Base-by-base conservation (phyloP, 495 filamentous ascomycete species). In the Tuber indicum region DNA sequence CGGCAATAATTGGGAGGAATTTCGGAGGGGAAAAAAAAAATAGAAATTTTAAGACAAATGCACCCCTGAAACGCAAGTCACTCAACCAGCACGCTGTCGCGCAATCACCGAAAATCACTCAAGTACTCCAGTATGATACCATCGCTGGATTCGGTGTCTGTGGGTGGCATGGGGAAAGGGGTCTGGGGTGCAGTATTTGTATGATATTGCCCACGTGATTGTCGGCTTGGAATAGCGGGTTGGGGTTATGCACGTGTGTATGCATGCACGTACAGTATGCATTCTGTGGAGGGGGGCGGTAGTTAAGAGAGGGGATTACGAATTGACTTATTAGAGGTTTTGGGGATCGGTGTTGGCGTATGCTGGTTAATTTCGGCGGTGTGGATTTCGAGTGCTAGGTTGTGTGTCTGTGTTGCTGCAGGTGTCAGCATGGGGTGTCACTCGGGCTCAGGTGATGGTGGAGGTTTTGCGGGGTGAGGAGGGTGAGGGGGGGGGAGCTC, bases 41-140 rank as follows among this genome's bases (percentile, higher is more conserved):
- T 14, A 3, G 1, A 6, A 62, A 62, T 14, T 3, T 32, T 10
- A 32, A 32, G 58, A 32, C n/a, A 62, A 62, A 16, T 12, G 58
- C n/a, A 62, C n/a, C 26, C 58, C 58, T 62, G 58, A 62, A 62
- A 32, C 58, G 12, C 58, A 62, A 9, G 52, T 58, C 52, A 16
- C 10, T 62, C n/a, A 5, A 32, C 10, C 9, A 2, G 4, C 52
- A 8, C 3, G n/a, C 58, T 3, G 58, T 32, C 58, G 58, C 32
- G 58, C 58, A 62, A 62, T 62, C 58, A 62, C 58, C n/a, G 12
- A 12, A 62, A 32, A 62, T 62, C 58, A 62, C 58, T 62, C 58
- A 62, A 0, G 23, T 26, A 17, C 58, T 41, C 39, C 2, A 41
- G 3, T 41, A 2, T 5, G 4, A 5, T 41, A 41, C 39, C 1